A percentile compares a stretch with the other conserved stretches of the same genome.
Conservation (phyloP, 345 rosid genomes). For the Eucalyptus rudis region DNA sequence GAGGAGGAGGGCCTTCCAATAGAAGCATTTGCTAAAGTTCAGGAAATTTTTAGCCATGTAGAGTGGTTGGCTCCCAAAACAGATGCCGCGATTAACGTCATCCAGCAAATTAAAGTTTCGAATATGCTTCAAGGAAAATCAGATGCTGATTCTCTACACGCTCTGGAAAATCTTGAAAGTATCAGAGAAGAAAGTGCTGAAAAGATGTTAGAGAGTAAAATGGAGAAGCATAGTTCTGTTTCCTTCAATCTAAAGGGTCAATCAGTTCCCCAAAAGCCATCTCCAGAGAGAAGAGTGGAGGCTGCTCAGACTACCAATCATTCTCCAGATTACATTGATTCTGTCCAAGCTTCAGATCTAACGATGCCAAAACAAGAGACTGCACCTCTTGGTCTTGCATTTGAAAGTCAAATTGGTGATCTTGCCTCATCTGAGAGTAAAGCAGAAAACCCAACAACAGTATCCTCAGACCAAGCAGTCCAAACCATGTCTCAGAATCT, state of each 20-base stretch:
- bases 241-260: conserved; percentile 11
- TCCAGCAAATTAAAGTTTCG: conserved; percentile 61
- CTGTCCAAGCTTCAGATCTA: conserved; percentile 10
- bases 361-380: conserved; percentile 9
- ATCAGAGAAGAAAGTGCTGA: conserved; percentile 10
- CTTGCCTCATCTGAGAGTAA: conserved; percentile 4
- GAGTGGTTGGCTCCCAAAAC: conserved; percentile 68
- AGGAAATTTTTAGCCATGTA: conserved; percentile 70
- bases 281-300: background rate
- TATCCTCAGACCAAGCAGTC: background rate
- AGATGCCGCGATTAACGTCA: conserved; percentile 64
- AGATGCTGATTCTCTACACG: conserved; percentile 13
- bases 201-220: background rate
- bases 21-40: conserved; percentile 91
- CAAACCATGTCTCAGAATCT: background rate
- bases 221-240: conserved; percentile 2
- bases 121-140: conserved; percentile 28
- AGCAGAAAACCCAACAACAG: background rate
- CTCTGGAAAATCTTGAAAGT: conserved; percentile 20
- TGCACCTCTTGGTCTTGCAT: conserved; percentile 1
- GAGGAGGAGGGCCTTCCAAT: conserved; percentile 86
- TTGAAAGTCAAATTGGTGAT: conserved; percentile 11
- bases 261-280: conserved; percentile 4
- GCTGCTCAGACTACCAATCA: background rate
- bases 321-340: background rate